Base-by-base conservation (phyloP, 306 rosid genomes). In the Ormosia emarginata region DNA sequence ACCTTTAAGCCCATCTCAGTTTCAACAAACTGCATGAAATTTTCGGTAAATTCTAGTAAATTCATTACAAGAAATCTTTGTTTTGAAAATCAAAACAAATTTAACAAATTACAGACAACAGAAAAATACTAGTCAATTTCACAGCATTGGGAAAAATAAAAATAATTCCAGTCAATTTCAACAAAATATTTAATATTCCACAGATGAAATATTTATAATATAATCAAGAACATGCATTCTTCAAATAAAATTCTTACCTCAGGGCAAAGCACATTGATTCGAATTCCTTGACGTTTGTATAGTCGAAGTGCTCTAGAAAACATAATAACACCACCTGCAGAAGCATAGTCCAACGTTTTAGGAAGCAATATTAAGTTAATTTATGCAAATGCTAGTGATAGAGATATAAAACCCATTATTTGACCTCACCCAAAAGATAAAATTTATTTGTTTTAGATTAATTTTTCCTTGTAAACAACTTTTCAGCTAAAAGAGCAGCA, bases 211-310 rank as follows among this genome's bases (percentile, higher is more conserved):
- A 68, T 40, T 72, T 66, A 39, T 77, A 44, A 15, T 57, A 50
- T 77, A 11, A 75, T 65, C 46, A 61, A 49, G 67, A 79, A 43
- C 36, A 67, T 58, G 7, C 56, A 75, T 75, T 13, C 39, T 58
- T 79, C 46, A 37, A 71, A 81, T 44, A 36, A 57, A 40, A 81
- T 41, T 80, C 86, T 86, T 84, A 95, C 99, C 93, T 95, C 99
- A 65, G 99, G 99, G 84, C 97, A 93, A 82, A 95, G 92, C 79
- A 92, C 99, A 78, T 95, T 95, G 83, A 95, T 46, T 37, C 99
- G 94, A 89, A 95, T 95, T 75, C 99, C 98, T 83, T 67, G 71
- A 70, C 82, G 93, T 84, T 89, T 88, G 84, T 79, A 89, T 17
- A 79, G 90, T 50, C 43, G 67, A 58, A 95, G 99, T 79, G 99